Percentiles rank a stretch among this genome's conserved stretches.
These are phyloP conservation scores for Umbilicaria muhlenbergii DNA, from an alignment of 495 filamentous ascomycete genomes.

Conservation along the genomic window DNA sequence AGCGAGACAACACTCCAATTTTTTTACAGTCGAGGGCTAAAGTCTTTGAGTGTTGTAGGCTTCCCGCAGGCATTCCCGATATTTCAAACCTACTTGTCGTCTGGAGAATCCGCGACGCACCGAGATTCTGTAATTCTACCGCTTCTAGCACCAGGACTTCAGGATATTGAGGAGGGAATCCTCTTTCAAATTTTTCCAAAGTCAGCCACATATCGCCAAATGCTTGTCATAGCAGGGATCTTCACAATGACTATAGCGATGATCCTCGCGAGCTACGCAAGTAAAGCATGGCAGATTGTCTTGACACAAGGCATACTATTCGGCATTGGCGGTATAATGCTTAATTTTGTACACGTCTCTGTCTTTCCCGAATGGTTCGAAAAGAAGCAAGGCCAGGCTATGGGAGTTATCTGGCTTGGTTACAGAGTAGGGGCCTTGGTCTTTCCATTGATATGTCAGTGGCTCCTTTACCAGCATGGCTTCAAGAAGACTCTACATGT, in stretches of 20 bases:
- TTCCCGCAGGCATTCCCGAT: background rate
- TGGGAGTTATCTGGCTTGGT: slow-evolving; percentile 9
- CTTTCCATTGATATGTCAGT: slow-evolving; percentile 8
- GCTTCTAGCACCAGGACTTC: slow-evolving; percentile 4
- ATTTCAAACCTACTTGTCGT: slow-evolving; percentile 3
- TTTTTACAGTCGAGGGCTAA: no score
- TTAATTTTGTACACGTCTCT: slow-evolving; percentile 9
- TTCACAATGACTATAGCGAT: slow-evolving; percentile 4
- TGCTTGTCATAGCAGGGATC: slow-evolving; percentile 5
- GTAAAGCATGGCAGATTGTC: slow-evolving; percentile 7
- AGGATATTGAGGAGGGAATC: slow-evolving; percentile 8
- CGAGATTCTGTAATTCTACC: background rate
- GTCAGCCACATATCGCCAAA: slow-evolving; percentile 6
- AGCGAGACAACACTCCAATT: no score
- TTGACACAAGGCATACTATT: slow-evolving; percentile 8
- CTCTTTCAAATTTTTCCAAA: slow-evolving; percentile 8
- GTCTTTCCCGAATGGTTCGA: slow-evolving; percentile 11
- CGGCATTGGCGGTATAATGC: slow-evolving; percentile 8
- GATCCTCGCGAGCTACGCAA: slow-evolving; percentile 6
- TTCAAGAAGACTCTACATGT: slow-evolving; percentile 6
- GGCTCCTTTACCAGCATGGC: slow-evolving; percentile 9
- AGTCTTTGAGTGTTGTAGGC: no score
- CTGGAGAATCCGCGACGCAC: background rate
- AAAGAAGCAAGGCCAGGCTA: slow-evolving; percentile 6
- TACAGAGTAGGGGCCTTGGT: slow-evolving; percentile 6